phyloP scores from a whole-genome alignment of 2,329 filamentous ascomycete genomes.

The Epichloe aotearoae region DNA sequence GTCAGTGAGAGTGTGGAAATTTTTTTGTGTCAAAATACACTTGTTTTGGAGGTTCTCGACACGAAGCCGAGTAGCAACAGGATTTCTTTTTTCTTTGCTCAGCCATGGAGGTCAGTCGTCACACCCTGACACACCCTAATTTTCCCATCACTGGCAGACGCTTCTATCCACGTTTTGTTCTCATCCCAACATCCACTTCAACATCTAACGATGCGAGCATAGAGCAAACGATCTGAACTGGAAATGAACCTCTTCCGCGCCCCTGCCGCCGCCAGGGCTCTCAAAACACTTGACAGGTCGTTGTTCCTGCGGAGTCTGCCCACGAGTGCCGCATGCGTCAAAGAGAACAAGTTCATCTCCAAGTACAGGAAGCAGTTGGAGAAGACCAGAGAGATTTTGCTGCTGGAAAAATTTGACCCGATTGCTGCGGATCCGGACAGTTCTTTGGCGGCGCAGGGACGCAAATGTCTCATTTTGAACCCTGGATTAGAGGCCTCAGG shows the following conservation, averaged over 20 bases:
- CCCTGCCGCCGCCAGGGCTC: conserved; percentile 60
- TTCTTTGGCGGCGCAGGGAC: conserved; percentile 36
- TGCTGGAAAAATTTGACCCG: conserved; percentile 47
- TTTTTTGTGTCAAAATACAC: not conserved
- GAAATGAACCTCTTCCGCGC: conserved; percentile 57
- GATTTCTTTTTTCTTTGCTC: not conserved
- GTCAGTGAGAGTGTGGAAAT: not conserved
- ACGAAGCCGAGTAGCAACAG: not conserved
- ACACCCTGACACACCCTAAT: not conserved
- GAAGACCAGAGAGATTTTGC: conserved; percentile 52
- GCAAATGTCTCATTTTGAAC: conserved; percentile 48
- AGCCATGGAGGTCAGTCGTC: conserved; percentile 18
- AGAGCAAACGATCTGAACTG: conserved; percentile 12
- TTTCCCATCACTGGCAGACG: not conserved
- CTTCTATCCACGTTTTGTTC: not conserved
- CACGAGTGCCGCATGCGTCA: conserved; percentile 64
- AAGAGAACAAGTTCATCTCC: conserved; percentile 62
- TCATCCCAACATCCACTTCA: not conserved
- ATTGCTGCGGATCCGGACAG: conserved; percentile 51
- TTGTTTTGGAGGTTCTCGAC: not conserved
- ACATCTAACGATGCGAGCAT: not conserved
- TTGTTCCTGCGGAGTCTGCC: conserved; percentile 70
- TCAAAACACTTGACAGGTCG: conserved; percentile 67
- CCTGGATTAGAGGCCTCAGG: conserved; percentile 42
- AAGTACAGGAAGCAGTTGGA: conserved; percentile 54